Conservation (phyloP, 768 basidiomycete species). For the Amanita molliuscula region DNA sequence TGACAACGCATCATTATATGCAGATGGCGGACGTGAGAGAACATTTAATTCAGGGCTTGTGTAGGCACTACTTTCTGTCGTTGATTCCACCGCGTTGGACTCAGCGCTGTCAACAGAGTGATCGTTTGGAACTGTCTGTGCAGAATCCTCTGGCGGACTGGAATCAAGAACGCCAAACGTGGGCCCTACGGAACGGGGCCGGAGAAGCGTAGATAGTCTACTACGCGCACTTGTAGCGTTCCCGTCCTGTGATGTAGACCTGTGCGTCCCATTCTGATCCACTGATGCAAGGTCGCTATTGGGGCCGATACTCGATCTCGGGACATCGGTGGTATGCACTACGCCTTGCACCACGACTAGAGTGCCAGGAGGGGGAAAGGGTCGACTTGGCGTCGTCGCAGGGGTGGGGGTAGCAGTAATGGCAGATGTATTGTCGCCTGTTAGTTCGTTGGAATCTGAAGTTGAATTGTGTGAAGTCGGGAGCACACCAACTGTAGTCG, state of each 20-base stretch:
- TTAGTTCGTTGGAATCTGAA: background rate
- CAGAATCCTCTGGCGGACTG: background rate
- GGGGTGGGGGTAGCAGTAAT: conserved; percentile 5
- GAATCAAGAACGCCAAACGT: background rate
- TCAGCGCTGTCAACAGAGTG: background rate
- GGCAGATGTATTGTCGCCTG: background rate
- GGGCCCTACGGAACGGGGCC: conserved; percentile 21
- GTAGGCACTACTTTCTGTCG: background rate
- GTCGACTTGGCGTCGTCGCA: conserved; percentile 16
- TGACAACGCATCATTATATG: background rate
- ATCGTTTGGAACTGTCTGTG: background rate
- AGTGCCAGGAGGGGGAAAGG: conserved; percentile 67
- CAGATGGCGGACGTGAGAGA: background rate
- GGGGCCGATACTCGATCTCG: conserved; percentile 17
- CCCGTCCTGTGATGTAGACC: conserved; percentile 19
- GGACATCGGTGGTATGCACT: conserved; percentile 65
- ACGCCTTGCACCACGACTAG: conserved; percentile 79
- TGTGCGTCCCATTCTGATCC: conserved; percentile 9
- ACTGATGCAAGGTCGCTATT: background rate
- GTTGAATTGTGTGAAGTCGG: background rate
- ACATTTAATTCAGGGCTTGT: background rate
- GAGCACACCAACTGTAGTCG: background rate
- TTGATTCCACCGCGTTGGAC: background rate
- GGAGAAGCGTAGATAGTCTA: conserved; percentile 23
- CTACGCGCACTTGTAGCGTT: conserved; percentile 17